Base-by-base conservation (phyloP, 495 filamentous ascomycete genomes). In the Hypoxylon rickii region DNA sequence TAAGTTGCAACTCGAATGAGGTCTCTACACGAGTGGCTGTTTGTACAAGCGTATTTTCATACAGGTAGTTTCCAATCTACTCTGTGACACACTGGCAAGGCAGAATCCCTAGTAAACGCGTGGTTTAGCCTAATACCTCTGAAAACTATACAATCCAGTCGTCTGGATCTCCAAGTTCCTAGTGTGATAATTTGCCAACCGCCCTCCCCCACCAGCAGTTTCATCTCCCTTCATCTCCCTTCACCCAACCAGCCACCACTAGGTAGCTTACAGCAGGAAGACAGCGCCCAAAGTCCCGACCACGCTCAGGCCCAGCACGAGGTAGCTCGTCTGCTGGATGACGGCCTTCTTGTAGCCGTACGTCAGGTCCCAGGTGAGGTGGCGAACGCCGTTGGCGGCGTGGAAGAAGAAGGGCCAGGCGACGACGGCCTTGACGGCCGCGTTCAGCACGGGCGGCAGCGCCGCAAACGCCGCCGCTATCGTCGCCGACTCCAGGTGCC, bases 401-500 rank as follows among this genome's bases (percentile, higher is more conserved):
- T 99, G 95, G 77, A 85, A 97, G 26, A 85, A 84, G 73, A 99
- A 96, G 15, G 92, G 93, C 71, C 88, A 80, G 33, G 90, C 89
- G 26, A 89, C 47, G 10, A 76, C 57, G 49, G 82, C 73, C 84
- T 99, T 99, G 53, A 89, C 59, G n/a, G 66, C 65, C 42, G 88
- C 66, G 82, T 94, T 90, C 54, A 78, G 79, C 38, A 78, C 75
- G 17, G 87, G 31, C 5, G 92, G 89, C 57, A 91, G 83, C 39
- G 84, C 74, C 22, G 78, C 93, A 67, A 95, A 86, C 33, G 88
- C 81, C 17, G 89, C 88, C 22, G 88, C 90, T 61, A 97, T 72
- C 11, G 84, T 84, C 36, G 86, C 85, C 44, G 82, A 86, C 77
- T 94, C 91, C 37, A 98, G 73, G 73, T 97, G 89, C 83, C 84